phyloP scores from a whole-genome alignment of 2,329 filamentous ascomycete genomes.

The Alternaria sp. region DNA sequence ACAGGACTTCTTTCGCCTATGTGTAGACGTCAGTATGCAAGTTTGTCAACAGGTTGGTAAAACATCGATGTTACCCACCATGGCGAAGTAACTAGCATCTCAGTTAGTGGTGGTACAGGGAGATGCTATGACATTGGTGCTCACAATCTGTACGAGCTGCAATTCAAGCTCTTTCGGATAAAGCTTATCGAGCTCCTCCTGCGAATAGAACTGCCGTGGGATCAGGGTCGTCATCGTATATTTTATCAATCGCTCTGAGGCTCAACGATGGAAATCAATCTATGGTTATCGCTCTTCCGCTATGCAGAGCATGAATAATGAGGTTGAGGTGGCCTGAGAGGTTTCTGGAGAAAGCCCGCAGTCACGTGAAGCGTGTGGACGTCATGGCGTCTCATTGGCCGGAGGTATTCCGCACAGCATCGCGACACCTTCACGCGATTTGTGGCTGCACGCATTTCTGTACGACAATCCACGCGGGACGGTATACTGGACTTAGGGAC shows the following conservation, averaged over 20 bases:
- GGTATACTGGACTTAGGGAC: background rate
- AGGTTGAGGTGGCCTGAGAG: background rate
- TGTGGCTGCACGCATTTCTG: background rate
- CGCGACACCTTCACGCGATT: slow-evolving; percentile 2
- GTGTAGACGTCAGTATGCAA: slow-evolving; percentile 5
- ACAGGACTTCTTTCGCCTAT: slow-evolving; percentile 81
- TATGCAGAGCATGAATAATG: background rate
- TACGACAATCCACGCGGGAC: background rate
- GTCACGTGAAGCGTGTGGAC: slow-evolving; percentile 31
- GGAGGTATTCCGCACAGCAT: slow-evolving; percentile 7
- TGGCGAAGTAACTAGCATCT: slow-evolving; percentile 46
- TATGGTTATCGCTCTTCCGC: background rate
- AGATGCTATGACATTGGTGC: slow-evolving; percentile 26
- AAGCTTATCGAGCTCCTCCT: slow-evolving; percentile 78
- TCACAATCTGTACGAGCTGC: slow-evolving; percentile 83
- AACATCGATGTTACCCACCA: slow-evolving; percentile 30
- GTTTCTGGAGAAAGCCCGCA: background rate
- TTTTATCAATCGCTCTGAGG: background rate
- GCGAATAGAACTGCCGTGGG: slow-evolving; percentile 77
- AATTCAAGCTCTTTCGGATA: slow-evolving; percentile 83
- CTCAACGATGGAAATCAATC: background rate
- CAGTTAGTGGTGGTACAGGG: slow-evolving; percentile 8
- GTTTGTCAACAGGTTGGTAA: background rate
- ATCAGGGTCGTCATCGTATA: slow-evolving; percentile 75
- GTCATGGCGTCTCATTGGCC: slow-evolving; percentile 16